Conservation (phyloP, 306 rosid species). For the Prosopis cineraria region DNA sequence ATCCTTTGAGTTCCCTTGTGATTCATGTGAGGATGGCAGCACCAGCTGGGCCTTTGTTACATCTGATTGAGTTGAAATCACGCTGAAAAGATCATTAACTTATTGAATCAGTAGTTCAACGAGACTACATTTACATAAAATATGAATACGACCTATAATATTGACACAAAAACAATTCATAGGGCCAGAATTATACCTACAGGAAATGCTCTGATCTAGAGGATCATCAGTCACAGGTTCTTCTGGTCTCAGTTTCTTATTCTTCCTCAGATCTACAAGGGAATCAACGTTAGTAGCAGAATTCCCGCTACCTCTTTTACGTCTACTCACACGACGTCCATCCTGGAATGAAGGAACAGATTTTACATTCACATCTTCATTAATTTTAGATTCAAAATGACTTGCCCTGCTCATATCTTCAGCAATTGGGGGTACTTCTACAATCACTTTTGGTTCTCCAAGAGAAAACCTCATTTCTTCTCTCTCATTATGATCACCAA, state of each 20-base stretch:
- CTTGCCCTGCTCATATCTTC: constrained; percentile 40
- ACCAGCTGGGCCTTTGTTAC: constrained; percentile 39
- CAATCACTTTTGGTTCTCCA: constrained; percentile 84
- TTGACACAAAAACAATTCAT: constrained; percentile 19
- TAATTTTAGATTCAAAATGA: constrained; percentile 40
- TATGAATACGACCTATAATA: constrained; percentile 23
- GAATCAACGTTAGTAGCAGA: constrained; percentile 37
- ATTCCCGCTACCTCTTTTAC: constrained; percentile 66
- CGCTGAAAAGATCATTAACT: constrained; percentile 51
- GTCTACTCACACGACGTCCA: constrained; percentile 45
- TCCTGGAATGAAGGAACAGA: constrained; percentile 34
- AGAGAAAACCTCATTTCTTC: constrained; percentile 47
- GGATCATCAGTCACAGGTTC: constrained; percentile 35
- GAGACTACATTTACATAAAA: constrained; percentile 5
- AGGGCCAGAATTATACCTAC: constrained; percentile 43
- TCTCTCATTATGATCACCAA: constrained; percentile 37
- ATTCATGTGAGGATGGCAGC: constrained; percentile 47
- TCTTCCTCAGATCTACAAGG: constrained; percentile 42
- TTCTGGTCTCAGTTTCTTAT: constrained; percentile 69
- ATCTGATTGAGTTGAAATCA: constrained; percentile 43
- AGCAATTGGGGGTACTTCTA: constrained; percentile 70
- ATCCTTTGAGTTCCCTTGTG: constrained; percentile 52
- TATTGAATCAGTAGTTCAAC: constrained; percentile 8
- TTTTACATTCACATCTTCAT: constrained; percentile 52
- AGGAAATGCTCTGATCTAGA: constrained; percentile 40